Base-by-base conservation (phyloP, 1,284 basidiomycete species). In the Melampsora americana region DNA sequence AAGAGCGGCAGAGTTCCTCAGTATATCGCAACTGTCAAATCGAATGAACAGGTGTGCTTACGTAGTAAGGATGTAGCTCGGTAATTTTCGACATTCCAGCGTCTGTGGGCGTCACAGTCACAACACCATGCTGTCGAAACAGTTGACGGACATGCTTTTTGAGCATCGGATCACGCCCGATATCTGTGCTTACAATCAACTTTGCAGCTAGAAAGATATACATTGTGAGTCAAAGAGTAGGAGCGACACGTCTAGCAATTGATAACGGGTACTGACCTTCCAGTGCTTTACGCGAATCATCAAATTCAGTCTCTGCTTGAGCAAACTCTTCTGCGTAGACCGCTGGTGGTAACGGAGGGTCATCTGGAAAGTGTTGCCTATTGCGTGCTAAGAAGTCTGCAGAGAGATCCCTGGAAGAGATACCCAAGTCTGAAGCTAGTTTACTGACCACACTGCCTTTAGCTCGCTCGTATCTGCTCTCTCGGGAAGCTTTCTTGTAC, bases 121-220 rank as follows among this genome's bases (percentile, higher is more conserved):
- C 86, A n/a, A 88, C 85, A 5, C 91, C 95, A 78, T 90, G 87
- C 9, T 86, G 85, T 80, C 89, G 90, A 85, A 95, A 95, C 35
- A 89, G 83, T 69, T 89, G 86, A 69, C 95, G 89, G 56, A 93
- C 89, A 78, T 90, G 87, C 78, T 90, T 89, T 72, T 93, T 88
- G 62, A 99, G 87, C 23, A 93, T 85, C 11, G 95, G 96, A 82
- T 99, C 95, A 80, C 92, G 93, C 30, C 93, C 92, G 26, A 99
- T 87, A 83, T 99, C 96, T 0, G 91, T 92, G 14, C 91, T 88
- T 50, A 98, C 85, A 78, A 99, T 90, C 86, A 92, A 88, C 75
- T 92, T 89, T 9, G 95, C 92, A 46, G 88, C 88, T 69, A 66
- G 56, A 39, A 46, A 60, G 23, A 35, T 20, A 60, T 44, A 44